These are phyloP conservation scores for Coemansia sp. DNA, from an alignment of 192 early-diverging fungal genomes.

Conservation along the genomic window DNA sequence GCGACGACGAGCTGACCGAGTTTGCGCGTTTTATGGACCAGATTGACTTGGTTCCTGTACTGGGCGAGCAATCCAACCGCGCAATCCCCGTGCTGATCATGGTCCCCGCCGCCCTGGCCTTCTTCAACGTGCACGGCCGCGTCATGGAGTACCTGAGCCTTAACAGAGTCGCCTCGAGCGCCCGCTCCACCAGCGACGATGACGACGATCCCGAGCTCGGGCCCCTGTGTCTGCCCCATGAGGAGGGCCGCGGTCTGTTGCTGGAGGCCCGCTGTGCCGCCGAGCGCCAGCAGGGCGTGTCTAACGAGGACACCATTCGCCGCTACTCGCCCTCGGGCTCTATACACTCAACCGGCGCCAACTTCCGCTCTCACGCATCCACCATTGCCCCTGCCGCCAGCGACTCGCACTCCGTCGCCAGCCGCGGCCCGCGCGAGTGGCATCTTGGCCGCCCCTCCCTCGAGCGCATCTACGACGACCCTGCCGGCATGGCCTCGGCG, in stretches of 20 bases:
- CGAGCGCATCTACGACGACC: conserved; percentile 22
- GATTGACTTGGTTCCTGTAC: conserved; percentile 84
- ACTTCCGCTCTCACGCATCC: conserved; percentile 11
- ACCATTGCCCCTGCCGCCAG: conserved; percentile 5
- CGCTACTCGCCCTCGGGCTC: conserved; percentile 32
- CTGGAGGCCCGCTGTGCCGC: conserved; percentile 37
- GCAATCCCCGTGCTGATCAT: conserved; percentile 87
- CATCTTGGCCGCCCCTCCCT: conserved; percentile 40
- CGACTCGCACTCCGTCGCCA: neutral
- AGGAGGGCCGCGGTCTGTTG: conserved; percentile 47
- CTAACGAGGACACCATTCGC: conserved; percentile 3
- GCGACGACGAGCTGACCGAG: conserved; percentile 50
- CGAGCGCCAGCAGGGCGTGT: conserved; percentile 39
- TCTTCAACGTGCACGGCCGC: conserved; percentile 82
- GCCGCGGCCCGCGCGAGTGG: conserved; percentile 40
- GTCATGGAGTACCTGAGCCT: conserved; percentile 63
- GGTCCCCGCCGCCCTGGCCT: conserved; percentile 66
- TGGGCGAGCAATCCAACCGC: conserved; percentile 83
- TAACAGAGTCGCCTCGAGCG: conserved; percentile 12
- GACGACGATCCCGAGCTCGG: conserved; percentile 43
- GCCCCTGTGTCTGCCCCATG: conserved; percentile 32
- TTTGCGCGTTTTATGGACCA: conserved; percentile 69
- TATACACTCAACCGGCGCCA: conserved; percentile 8
- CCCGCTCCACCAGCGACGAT: conserved; percentile 12
- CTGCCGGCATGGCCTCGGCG: neutral